phyloP scores from a whole-genome alignment of 306 rosid species.

The Quercus gilva region DNA sequence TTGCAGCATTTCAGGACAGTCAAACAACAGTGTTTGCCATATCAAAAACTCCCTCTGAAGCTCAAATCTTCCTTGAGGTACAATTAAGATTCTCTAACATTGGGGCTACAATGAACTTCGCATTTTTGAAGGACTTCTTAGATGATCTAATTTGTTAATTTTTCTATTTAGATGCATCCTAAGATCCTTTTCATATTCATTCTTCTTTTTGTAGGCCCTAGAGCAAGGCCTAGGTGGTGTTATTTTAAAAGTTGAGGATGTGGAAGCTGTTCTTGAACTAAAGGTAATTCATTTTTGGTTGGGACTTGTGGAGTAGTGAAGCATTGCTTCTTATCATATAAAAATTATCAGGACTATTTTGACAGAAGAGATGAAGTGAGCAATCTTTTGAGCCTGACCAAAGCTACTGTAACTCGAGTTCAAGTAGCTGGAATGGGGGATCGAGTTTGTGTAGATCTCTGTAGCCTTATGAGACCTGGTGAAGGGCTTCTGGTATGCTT shows the following conservation, averaged over 20 bases:
- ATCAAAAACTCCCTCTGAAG: constrained; percentile 56
- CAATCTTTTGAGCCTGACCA: constrained; percentile 65
- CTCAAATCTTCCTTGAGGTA: constrained; percentile 84
- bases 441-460: constrained; percentile 93
- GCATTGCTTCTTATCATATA: constrained; percentile 38
- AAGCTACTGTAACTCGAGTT: constrained; percentile 64
- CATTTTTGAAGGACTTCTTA: background rate
- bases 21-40: constrained; percentile 67
- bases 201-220: constrained; percentile 59
- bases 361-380: constrained; percentile 67
- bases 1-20: constrained; percentile 82
- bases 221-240: constrained; percentile 91
- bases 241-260: constrained; percentile 72
- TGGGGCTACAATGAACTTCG: background rate
- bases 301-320: constrained; percentile 19
- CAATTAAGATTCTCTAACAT: background rate
- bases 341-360: constrained; percentile 73
- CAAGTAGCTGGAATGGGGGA: constrained; percentile 89
- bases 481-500: constrained; percentile 87
- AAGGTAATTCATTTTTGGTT: constrained; percentile 53
- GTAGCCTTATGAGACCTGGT: constrained; percentile 85
- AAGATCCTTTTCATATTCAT: background rate
- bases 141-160: background rate
- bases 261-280: constrained; percentile 64
- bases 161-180: background rate